Evolutionary conservation across 2,329 filamentous ascomycete genomes (phyloP), one percentile per base, ranked within the genome.

Genomic region (Diplocarpon mali): DNA sequence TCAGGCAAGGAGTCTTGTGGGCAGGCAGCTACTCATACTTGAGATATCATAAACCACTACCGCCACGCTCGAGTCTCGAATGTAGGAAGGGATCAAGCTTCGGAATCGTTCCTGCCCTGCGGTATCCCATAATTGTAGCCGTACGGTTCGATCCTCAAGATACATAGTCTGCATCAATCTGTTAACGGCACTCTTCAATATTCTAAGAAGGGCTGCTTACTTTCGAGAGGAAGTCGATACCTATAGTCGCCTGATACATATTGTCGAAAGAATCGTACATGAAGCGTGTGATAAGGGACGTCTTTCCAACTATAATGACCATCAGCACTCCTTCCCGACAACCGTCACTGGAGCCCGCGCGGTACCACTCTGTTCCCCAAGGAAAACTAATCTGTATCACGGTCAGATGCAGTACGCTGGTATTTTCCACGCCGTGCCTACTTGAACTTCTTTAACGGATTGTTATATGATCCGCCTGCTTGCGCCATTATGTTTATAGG

Each of bases 221-320:
- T 83, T 98, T 98, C 62, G 89, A 95, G 56, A 98, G 78, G 64
- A 98, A 98, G 69, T 98, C 92, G 70, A 98, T 98, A 62, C 92
- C 92, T 63, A 98, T 96, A 32, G 92, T 98, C 46, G 92, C 92
- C 69, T 98, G 92, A 71, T 98, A 98, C 75, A 90, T 96, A 70
- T 94, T 95, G 73, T 98, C 92, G 73, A 98, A 98, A 38, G 92
- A 96, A 69, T 98, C 92, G 75, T 98, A 98, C 92, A 98, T 98
- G 74, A 98, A 98, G 54, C 92, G 83, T 55, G 92, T 98, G 65
- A 98, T 98, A 59, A 98, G 71, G 51, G 92, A 98, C 28, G 92
- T 98, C 72, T 98, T 98, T 64, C 92, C 92, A 60, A 98, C 92
- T 96, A 65, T 50, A 53, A 39, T 38, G n/a, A 35, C 38, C 32